Evolutionary conservation across 768 basidiomycete species (phyloP).

Genomic region (Cystobasidium tubakii): DNA sequence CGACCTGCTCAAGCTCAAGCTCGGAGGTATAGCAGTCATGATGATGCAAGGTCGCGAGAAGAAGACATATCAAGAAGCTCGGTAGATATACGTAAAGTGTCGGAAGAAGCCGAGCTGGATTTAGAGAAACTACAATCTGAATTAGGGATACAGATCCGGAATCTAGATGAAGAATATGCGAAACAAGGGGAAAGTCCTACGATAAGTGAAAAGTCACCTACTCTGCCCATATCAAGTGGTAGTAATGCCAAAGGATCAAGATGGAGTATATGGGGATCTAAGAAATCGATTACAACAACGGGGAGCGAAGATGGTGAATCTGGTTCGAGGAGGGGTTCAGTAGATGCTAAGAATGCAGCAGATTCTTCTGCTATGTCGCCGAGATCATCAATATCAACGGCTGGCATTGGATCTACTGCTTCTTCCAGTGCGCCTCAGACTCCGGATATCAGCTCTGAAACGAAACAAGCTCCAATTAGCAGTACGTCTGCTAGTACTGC

Average conservation of each 20-base stretch:
- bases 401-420: neutral
- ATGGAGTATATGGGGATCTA: conserved; percentile 12
- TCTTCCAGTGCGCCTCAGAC: neutral
- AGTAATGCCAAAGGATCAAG: neutral
- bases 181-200: neutral
- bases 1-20: conserved; percentile 6
- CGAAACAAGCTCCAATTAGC: neutral
- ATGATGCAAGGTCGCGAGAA: neutral
- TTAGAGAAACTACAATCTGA: conserved; percentile 1
- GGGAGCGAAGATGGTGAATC: neutral
- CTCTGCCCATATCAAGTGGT: neutral
- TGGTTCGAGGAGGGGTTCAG: neutral
- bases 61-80: neutral
- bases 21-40: neutral
- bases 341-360: neutral
- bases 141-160: conserved; percentile 22
- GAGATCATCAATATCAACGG: neutral
- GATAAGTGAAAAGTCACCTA: neutral
- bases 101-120: conserved; percentile 6
- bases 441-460: neutral
- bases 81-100: neutral
- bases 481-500: neutral
- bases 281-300: neutral
- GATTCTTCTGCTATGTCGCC: neutral
- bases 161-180: conserved; percentile 31